Conservation (phyloP, 2,329 filamentous ascomycete species). For the Colletotrichum lentis region DNA sequence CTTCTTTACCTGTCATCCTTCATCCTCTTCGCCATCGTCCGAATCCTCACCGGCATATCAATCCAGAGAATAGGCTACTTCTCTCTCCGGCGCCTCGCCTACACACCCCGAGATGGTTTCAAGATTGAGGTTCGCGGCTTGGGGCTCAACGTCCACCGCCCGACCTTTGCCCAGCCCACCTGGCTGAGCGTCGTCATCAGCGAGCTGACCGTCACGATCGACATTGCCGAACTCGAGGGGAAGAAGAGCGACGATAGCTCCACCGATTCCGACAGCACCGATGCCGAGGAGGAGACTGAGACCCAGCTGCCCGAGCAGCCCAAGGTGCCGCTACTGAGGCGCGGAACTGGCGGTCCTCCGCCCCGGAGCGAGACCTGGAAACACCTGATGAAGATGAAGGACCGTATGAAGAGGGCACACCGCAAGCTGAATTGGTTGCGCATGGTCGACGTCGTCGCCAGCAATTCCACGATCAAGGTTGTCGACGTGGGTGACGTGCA, state of each 20-base stretch:
- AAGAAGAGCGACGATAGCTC: constrained; percentile 51
- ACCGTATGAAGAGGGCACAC: constrained; percentile 86
- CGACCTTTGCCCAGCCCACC: constrained; percentile 95
- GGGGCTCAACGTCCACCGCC: constrained; percentile 86
- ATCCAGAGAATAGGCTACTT: constrained; percentile 95
- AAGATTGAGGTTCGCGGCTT: constrained; percentile 89
- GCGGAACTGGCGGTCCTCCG: constrained; percentile 43
- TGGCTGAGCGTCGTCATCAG: constrained; percentile 92
- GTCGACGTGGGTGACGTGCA: constrained; percentile 85
- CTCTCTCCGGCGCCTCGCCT: constrained; percentile 88
- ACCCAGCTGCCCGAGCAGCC: constrained; percentile 19
- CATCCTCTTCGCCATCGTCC: constrained; percentile 89
- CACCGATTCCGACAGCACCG: constrained; percentile 43
- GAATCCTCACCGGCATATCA: constrained; percentile 91
- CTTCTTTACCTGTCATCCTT: constrained; percentile 91
- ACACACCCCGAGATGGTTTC: constrained; percentile 87
- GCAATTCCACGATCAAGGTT: constrained; percentile 79
- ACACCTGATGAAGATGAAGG: constrained; percentile 79
- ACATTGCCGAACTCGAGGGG: constrained; percentile 72
- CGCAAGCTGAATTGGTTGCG: constrained; percentile 87
- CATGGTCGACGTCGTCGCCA: constrained; percentile 87
- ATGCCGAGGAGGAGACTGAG: constrained; percentile 35
- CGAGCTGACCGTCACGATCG: constrained; percentile 84
- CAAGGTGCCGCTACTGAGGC: constrained; percentile 40
- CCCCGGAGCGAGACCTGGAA: constrained; percentile 80